Conservation (phyloP, 371 early-diverging fungal genomes). For the Synchytrium microbalum region DNA sequence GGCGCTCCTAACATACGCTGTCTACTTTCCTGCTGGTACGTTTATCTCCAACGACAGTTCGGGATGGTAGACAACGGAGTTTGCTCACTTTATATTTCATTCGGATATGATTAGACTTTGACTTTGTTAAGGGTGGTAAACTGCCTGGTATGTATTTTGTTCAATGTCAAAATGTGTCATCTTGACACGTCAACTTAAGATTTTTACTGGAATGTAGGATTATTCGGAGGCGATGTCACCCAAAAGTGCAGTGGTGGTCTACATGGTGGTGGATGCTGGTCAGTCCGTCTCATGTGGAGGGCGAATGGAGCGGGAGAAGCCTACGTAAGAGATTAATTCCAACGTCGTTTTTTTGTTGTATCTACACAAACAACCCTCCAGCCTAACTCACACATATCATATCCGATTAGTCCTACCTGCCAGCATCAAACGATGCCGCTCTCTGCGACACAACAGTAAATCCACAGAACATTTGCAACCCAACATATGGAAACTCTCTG, state of each 20-base stretch:
- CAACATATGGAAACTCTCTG: constrained; percentile 52
- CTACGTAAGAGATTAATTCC: not conserved
- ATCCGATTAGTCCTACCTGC: constrained; percentile 50
- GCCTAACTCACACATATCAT: not conserved
- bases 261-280: constrained; percentile 48
- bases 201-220: constrained; percentile 4
- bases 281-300: constrained; percentile 44
- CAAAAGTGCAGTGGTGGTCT: constrained; percentile 50
- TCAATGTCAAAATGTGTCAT: too few relatives aligned
- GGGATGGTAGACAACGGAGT: too few relatives aligned
- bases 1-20: not conserved
- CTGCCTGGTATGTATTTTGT: constrained; percentile 9
- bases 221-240: constrained; percentile 7
- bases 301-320: not conserved
- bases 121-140: constrained; percentile 13
- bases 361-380: not conserved
- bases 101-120: constrained; percentile 1
- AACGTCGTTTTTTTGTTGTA: constrained; percentile 11
- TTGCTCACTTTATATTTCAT: too few relatives aligned
- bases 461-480: constrained; percentile 44
- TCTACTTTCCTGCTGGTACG: not conserved
- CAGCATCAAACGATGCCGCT: constrained; percentile 30
- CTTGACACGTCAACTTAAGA: not conserved
- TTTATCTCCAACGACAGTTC: too few relatives aligned
- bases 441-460: constrained; percentile 29